Evolutionary conservation across 108 stramenopile species (phyloP), one percentile per base, ranked within the genome.

Genomic region (Nannochloropsis gaditana): DNA sequence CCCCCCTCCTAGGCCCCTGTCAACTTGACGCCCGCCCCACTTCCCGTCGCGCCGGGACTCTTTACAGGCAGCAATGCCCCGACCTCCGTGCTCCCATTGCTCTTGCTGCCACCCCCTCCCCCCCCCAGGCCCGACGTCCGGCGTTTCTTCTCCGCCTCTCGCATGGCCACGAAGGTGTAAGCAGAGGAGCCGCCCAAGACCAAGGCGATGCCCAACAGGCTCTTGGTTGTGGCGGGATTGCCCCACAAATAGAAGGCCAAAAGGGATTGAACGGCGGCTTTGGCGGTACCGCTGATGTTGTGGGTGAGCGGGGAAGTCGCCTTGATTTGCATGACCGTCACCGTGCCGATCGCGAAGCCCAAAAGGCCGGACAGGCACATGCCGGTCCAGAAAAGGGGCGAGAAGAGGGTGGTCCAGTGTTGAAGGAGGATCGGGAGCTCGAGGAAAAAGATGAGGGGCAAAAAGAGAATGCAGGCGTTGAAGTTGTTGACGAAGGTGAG

Each of bases 231-330:
- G 5, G 94, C 93, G 47, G 84, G 81, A 90, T 98, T 98, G 11
- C 93, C 94, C 96, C 96, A 98, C 79, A 96, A 92, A 82, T 95
- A 94, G 86, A 96, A 96, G 15, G 96, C 97, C 92, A 96, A 86
- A 84, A 95, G 89, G 43, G 93, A 47, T 19, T 87, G 83, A 45
- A 31, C 83, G 41, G 83, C 96, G 21, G 95, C 95, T 85, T 98
- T 98, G 59, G 97, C 97, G 41, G 95, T 98, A 44, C 97, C 97
- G 41, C 93, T 94, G 82, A 98, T 96, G 87, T 98, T 98, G 89
- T 98, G 97, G 11, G 96, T 93, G 82, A 98, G 87, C 9, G 97
- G 97, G 84, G 91, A 93, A 9, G 97, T 97, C 9, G 94, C 95
- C 87, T 96, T 95, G 90, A 96, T 96, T 88, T 98, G 97, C 86